Base-by-base conservation (phyloP, 441 rosid genomes). In the Gossypium davidsonii region DNA sequence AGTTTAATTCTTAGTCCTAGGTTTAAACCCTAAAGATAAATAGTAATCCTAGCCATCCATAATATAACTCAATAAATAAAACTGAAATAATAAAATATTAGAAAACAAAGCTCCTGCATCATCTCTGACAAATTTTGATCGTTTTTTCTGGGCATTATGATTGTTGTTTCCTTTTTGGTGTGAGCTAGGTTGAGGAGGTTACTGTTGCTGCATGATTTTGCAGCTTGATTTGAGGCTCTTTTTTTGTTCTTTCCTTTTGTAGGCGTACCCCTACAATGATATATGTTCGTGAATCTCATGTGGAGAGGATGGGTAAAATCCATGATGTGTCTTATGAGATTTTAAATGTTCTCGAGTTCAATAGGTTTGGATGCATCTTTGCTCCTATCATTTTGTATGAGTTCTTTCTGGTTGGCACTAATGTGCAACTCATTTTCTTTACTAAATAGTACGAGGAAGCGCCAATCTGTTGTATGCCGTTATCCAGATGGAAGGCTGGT, bases 251-350 rank as follows among this genome's bases (percentile, higher is more conserved):
- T 77, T 3, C 67, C 76, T 26, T 79, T 77, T 78, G 77, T 83
- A 96, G 99, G 87, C 97, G 99, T 63, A 90, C 99, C n/a, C 98
- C 97, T 70, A 93, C 99, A 9, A 88, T 63, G 86, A 89, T 96
- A 76, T 89, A 88, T 83, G 96, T 93, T 79, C 94, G 97, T 7
- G 97, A 96, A 84, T 96, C 99, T 76, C 97, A 93, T 65, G 93
- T 83, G 74, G 98, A 96, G 83, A 88, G 85, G 84, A 85, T 96
- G 88, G 98, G 99, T 71, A 89, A 87, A 83, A 73, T 86, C 60
- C 94, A 85, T 74, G 97, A 96, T 63, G 91, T 86, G 60, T 72
- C 90, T 18, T 96, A 91, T 83, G 99, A 96, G 86, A 89, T 96
- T 81, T 84, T 96, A 73, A 96, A 96, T 84, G 99, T 93, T 79